These are phyloP conservation scores for Ceratocystis smalleyi DNA, from an alignment of 2,329 filamentous ascomycete species.

Conservation along the genomic window DNA sequence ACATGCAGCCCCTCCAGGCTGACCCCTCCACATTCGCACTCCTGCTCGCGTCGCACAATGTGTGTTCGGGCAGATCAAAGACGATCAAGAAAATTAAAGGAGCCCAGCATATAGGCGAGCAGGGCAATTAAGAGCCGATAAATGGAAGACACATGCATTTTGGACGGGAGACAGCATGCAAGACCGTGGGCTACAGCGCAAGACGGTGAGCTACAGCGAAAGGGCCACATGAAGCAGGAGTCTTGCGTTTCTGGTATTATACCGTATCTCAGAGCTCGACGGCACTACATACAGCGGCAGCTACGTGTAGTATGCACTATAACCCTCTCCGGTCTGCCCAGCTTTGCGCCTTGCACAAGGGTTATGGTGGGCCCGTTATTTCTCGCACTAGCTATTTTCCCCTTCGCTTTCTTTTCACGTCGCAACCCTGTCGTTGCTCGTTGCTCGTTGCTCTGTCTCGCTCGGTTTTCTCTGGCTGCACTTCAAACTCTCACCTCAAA, in stretches of 20 bases:
- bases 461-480: background rate
- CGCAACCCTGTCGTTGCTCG: background rate
- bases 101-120: slow-evolving; percentile 9
- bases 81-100: background rate
- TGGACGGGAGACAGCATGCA: background rate
- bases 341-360: background rate
- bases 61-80: background rate
- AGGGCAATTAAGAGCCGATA: slow-evolving; percentile 8
- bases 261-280: background rate
- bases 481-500: background rate
- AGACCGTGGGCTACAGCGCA: background rate
- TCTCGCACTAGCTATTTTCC: background rate
- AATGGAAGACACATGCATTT: slow-evolving; percentile 1
- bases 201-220: background rate
- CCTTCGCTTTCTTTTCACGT: background rate
- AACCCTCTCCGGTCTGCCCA: background rate
- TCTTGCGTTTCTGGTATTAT: background rate
- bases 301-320: background rate
- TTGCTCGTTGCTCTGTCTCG: background rate
- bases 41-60: background rate
- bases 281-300: background rate
- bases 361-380: background rate
- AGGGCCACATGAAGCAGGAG: background rate
- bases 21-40: background rate
- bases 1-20: background rate